Evolutionary conservation across 1,139 yeast genomes (phyloP), one percentile per base, ranked within the genome.

Genomic region (Saccharomyces hybrid): DNA sequence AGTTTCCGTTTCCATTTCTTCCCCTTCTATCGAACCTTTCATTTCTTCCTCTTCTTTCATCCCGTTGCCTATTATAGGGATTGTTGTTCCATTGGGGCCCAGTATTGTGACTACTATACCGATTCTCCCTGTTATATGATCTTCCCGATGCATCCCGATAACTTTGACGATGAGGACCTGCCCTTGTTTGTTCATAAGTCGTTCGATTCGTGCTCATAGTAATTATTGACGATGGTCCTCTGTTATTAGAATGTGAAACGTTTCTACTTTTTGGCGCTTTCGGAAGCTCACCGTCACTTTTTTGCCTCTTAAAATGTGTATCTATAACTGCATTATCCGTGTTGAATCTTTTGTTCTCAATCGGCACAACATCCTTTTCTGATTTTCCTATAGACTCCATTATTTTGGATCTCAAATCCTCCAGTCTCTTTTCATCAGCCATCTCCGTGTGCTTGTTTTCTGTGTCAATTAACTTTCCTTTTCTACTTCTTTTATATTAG

Each of bases 371-470:
- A 8, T 46, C 47, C n/a, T 44, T 38, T 46, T 41, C 47, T 4
- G 53, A 55, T 25, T 42, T 51, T 29, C 52, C 50, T 59, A 66
- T 64, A 4, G 68, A 65, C 1, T 63, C 65, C 34, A 66, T 62
- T 23, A 65, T 65, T 55, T 64, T 62, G 23, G 66, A 57, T 47
- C 69, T 56, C 48, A 66, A 51, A 46, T 59, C 65, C 52, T 66
- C 69, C 46, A 66, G 47, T n/a, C 58, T 56, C n/a, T 55, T 52
- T 20, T 55, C 56, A 42, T 57, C 57, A 20, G 49, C 49, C 56
- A 55, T 53, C 34, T 26, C 47, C 9, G 13, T 13, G 13, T 38
- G 26, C 25, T 20, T 38, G 25, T 20, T 38, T 5, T 20, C 11
- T 38, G 8, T 26, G 29, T 16, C 44, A 7, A 27, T 53, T 1